phyloP scores from a whole-genome alignment of 108 stramenopile species.

The Craspedostauros australis region DNA sequence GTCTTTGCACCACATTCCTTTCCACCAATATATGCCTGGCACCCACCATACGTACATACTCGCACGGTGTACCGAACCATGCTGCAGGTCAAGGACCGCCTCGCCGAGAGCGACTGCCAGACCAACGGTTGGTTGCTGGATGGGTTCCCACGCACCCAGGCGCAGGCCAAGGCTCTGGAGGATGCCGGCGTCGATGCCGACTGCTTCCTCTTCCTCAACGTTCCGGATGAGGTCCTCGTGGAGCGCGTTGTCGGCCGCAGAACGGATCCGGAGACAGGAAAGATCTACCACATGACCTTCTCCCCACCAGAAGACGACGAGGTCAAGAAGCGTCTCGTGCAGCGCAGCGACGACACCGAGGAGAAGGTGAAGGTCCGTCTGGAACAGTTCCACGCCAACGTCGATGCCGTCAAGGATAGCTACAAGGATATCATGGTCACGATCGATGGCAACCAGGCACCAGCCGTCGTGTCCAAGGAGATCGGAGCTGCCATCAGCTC shows the following conservation, averaged over 20 bases:
- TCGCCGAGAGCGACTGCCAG: conserved; percentile 79
- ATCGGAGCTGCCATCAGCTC: conserved; percentile 35
- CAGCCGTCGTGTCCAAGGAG: conserved; percentile 48
- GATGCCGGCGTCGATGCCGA: conserved; percentile 80
- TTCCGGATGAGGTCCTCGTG: conserved; percentile 90
- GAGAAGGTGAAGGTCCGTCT: conserved; percentile 92
- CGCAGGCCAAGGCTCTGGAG: conserved; percentile 86
- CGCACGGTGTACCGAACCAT: no score
- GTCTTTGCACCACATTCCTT: no score
- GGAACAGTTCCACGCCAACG: conserved; percentile 85
- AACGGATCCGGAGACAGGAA: conserved; percentile 92
- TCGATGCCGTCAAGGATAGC: conserved; percentile 67
- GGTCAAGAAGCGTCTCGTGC: conserved; percentile 62
- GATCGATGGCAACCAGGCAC: conserved; percentile 68
- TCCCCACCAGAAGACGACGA: conserved; percentile 82
- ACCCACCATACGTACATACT: no score
- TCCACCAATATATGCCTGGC: no score
- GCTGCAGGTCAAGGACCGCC: conserved; percentile 69
- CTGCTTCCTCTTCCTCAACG: conserved; percentile 90
- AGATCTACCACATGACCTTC: conserved; percentile 95
- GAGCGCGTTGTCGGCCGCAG: conserved; percentile 93
- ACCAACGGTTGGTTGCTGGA: conserved; percentile 93
- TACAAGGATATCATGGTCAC: conserved; percentile 69
- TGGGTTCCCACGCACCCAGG: conserved; percentile 94
- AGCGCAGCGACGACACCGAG: conserved; percentile 94